These are phyloP conservation scores for Rosellinia necatrix DNA, from an alignment of 2,329 filamentous ascomycete genomes.

Conservation along the genomic window DNA sequence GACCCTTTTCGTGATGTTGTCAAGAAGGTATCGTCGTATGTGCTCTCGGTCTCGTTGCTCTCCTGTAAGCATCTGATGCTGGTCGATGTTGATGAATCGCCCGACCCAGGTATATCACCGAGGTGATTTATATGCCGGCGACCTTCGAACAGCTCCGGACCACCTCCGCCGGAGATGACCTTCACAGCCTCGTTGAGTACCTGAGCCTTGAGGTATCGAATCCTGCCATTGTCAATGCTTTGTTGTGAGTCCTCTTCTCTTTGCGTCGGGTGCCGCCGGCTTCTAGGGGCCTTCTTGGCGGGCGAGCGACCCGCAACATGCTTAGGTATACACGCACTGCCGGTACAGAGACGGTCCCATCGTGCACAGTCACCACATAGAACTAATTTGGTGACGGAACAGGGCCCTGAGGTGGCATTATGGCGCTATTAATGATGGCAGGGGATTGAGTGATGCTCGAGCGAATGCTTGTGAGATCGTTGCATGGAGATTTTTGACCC, in stretches of 20 bases:
- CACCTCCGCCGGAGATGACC: slow-evolving; percentile 63
- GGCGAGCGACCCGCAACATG: background rate
- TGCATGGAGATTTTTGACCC: slow-evolving; percentile 76
- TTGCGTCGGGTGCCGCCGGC: background rate
- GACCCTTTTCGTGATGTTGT: slow-evolving; percentile 68
- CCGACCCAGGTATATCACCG: slow-evolving; percentile 60
- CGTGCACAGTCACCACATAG: background rate
- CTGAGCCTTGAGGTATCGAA: slow-evolving; percentile 68
- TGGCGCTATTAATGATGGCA: slow-evolving; percentile 64
- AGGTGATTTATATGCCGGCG: slow-evolving; percentile 66
- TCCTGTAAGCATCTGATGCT: background rate
- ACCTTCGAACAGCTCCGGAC: slow-evolving; percentile 76
- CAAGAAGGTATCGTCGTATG: slow-evolving; percentile 68
- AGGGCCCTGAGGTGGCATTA: slow-evolving; percentile 80
- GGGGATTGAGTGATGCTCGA: slow-evolving; percentile 68
- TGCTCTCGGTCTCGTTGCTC: background rate
- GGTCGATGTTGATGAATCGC: slow-evolving; percentile 4
- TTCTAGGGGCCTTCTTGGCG: background rate
- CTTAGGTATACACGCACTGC: background rate
- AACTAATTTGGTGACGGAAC: slow-evolving; percentile 14
- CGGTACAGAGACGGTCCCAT: background rate
- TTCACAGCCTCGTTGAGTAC: slow-evolving; percentile 65
- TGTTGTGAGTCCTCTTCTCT: slow-evolving; percentile 61
- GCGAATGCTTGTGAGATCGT: slow-evolving; percentile 80
- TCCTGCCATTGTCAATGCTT: slow-evolving; percentile 71